These are phyloP conservation scores for Phytophthora kernoviae DNA, from an alignment of 352 stramenopile species.

Conservation along the genomic window DNA sequence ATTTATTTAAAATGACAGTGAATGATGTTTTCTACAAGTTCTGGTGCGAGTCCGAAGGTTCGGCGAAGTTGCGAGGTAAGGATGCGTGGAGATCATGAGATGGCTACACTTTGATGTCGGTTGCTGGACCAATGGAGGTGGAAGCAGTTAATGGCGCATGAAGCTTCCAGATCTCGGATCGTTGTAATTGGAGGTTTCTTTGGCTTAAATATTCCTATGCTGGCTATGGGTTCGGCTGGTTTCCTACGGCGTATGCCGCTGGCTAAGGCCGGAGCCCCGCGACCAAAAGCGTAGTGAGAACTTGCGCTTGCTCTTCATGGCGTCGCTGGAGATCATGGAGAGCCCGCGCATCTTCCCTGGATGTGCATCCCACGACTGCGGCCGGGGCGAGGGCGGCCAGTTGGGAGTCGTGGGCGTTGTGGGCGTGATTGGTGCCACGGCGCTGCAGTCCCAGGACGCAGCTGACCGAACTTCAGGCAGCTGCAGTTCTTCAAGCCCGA, in stretches of 20 bases:
- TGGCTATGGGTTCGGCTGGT: conserved; percentile 3
- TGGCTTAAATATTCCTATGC: conserved; percentile 46
- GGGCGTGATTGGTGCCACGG: conserved; percentile 34
- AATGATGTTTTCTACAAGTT: conserved; percentile 2
- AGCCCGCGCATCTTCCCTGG: conserved; percentile 59
- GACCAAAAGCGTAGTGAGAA: conserved; percentile 79
- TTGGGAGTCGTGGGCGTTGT: conserved; percentile 29
- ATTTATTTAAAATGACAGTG: too few relatives aligned
- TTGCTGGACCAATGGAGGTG: background rate
- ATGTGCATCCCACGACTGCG: conserved; percentile 38
- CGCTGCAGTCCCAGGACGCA: conserved; percentile 33
- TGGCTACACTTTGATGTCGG: background rate
- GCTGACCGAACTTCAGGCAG: conserved; percentile 17
- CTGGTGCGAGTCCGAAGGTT: conserved; percentile 2
- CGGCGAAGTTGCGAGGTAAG: conserved; percentile 2
- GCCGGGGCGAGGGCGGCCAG: conserved; percentile 26
- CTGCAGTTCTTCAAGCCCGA: conserved; percentile 30
- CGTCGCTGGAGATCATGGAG: conserved; percentile 58
- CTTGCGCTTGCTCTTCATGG: conserved; percentile 65
- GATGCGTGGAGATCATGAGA: background rate
- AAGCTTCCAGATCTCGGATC: background rate
- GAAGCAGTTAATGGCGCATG: conserved; percentile 4
- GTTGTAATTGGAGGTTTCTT: background rate
- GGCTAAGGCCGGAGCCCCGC: conserved; percentile 20
- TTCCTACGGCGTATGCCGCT: conserved; percentile 21